Percentiles rank a stretch among this genome's conserved stretches.
These are phyloP conservation scores for Hymenoscyphus scutula DNA, from an alignment of 2,329 filamentous ascomycete genomes.

Conservation along the genomic window DNA sequence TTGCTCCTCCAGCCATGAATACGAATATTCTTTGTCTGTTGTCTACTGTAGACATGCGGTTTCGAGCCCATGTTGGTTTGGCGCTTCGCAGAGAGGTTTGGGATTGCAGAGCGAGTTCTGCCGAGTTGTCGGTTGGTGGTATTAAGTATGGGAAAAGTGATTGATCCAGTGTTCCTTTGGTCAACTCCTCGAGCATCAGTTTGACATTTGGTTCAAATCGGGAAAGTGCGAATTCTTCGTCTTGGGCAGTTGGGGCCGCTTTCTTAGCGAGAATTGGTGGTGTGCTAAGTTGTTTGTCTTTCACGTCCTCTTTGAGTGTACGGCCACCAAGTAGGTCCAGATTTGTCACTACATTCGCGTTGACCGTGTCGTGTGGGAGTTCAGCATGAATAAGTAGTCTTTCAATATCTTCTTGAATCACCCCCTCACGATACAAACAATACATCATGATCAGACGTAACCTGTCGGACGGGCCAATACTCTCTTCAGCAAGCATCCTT, in stretches of 20 bases:
- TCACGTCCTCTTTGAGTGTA: constrained; percentile 63
- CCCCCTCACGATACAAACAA: constrained; percentile 78
- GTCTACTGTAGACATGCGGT: constrained; percentile 70
- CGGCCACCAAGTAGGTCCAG: constrained; percentile 79
- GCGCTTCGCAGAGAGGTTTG: constrained; percentile 82
- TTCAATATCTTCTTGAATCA: constrained; percentile 79
- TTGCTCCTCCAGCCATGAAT: constrained; percentile 93
- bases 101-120: constrained; percentile 52
- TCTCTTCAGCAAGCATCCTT: constrained; percentile 82
- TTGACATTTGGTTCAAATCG: constrained; percentile 82
- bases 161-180: constrained; percentile 65
- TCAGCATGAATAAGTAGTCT: constrained; percentile 81
- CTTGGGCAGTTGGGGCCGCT: constrained; percentile 49
- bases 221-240: constrained; percentile 81
- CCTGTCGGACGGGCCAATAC: constrained; percentile 68
- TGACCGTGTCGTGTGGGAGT: constrained; percentile 61
- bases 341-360: constrained; percentile 72
- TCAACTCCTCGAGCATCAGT: constrained; percentile 74
- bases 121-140: constrained; percentile 62
- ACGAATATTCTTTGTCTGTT: constrained; percentile 88
- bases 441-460: constrained; percentile 84
- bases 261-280: constrained; percentile 72
- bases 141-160: constrained; percentile 70
- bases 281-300: constrained; percentile 67
- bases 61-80: constrained; percentile 93